phyloP scores from a whole-genome alignment of 2,329 filamentous ascomycete genomes.

The Fusarium equiseti region DNA sequence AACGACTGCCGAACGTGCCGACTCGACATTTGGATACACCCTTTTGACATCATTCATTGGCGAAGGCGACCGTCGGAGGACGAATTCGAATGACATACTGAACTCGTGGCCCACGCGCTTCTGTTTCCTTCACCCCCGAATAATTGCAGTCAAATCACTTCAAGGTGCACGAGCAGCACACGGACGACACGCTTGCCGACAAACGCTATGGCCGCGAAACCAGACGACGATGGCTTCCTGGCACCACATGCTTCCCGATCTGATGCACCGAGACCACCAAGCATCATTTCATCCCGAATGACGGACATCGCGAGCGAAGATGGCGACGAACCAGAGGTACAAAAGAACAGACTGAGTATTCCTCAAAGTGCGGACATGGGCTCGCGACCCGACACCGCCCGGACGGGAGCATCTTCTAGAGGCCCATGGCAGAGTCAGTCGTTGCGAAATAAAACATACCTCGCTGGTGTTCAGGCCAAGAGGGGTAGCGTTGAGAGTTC shows the following conservation, averaged over 20 bases:
- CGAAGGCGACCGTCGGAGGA: slow-evolving; percentile 7
- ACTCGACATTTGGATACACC: slow-evolving; percentile 36
- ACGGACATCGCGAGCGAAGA: slow-evolving; percentile 73
- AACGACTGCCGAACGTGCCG: slow-evolving; percentile 46
- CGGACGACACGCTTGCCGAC: slow-evolving; percentile 28
- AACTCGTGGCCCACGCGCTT: slow-evolving; percentile 19
- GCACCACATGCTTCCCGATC: slow-evolving; percentile 56
- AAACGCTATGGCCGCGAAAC: slow-evolving; percentile 52
- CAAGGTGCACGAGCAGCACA: slow-evolving; percentile 21
- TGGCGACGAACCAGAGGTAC: slow-evolving; percentile 58
- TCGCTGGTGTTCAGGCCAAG: slow-evolving; percentile 59
- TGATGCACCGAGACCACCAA: slow-evolving; percentile 65
- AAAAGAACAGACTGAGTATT: slow-evolving; percentile 46
- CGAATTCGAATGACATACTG: slow-evolving; percentile 16
- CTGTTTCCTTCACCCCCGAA: slow-evolving; percentile 12
- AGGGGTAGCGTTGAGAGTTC: slow-evolving; percentile 58
- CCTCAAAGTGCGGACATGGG: slow-evolving; percentile 57
- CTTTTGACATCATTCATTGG: slow-evolving; percentile 26
- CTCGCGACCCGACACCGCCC: slow-evolving; percentile 67
- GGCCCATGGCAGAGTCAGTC: slow-evolving; percentile 66
- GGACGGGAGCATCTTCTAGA: slow-evolving; percentile 59
- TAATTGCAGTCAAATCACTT: slow-evolving; percentile 30
- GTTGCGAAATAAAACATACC: slow-evolving; percentile 63
- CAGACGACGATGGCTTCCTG: slow-evolving; percentile 56
- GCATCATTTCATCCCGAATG: slow-evolving; percentile 79